A percentile compares a stretch with the other conserved stretches of the same genome.
phyloP scores from a whole-genome alignment of 495 filamentous ascomycete genomes.

The Articulospora tetracladia region DNA sequence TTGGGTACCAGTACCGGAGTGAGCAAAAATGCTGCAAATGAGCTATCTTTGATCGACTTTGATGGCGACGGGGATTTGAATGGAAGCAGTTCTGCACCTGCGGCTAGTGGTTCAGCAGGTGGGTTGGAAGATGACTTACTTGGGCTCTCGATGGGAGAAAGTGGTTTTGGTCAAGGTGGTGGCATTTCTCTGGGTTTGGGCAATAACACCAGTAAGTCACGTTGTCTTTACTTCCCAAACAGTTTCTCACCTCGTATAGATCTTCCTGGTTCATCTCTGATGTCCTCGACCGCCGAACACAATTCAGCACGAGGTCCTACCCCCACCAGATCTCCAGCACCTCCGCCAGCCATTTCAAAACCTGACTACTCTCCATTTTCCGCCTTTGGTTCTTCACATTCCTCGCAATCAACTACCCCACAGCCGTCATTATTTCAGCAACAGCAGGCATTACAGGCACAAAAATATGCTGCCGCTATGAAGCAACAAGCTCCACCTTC shows the following conservation, averaged over 20 bases:
- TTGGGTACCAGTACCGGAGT: constrained; percentile 68
- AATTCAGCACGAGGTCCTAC: constrained; percentile 44
- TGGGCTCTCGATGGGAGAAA: constrained; percentile 47
- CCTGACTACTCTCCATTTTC: constrained; percentile 63
- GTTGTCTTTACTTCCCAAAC: background rate
- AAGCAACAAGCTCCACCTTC: constrained; percentile 36
- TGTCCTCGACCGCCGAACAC: constrained; percentile 59
- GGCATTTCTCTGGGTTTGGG: constrained; percentile 84
- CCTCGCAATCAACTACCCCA: constrained; percentile 39
- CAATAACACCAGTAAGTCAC: constrained; percentile 54
- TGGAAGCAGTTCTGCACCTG: constrained; percentile 30
- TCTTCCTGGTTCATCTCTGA: constrained; percentile 45
- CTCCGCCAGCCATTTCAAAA: constrained; percentile 20
- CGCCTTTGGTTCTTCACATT: constrained; percentile 39
- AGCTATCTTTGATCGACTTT: constrained; percentile 92
- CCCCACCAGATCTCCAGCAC: constrained; percentile 31
- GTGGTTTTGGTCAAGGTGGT: constrained; percentile 63
- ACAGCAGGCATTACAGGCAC: constrained; percentile 36
- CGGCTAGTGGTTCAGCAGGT: constrained; percentile 23
- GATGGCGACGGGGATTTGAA: constrained; percentile 64
- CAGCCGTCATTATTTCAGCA: constrained; percentile 40
- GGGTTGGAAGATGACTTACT: constrained; percentile 50
- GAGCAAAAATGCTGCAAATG: constrained; percentile 71
- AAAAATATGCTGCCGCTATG: constrained; percentile 28
- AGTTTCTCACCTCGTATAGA: constrained; percentile 16